Conservation (phyloP, 1,284 basidiomycete genomes). For the Papiliotrema fonsecae region DNA sequence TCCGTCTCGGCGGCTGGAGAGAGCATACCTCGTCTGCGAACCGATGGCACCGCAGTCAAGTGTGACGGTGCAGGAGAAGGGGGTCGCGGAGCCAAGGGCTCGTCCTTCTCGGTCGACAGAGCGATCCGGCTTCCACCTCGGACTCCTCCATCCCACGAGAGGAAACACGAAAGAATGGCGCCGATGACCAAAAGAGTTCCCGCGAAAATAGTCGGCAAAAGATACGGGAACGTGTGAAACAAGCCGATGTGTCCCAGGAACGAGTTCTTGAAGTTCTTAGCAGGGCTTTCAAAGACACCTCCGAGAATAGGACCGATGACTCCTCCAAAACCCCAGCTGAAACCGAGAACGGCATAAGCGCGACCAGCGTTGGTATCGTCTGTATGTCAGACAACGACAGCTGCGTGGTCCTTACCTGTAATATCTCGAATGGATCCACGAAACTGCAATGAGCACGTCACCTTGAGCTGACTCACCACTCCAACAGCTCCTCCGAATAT, state of each 20-base stretch:
- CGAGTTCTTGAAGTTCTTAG: conserved; percentile 69
- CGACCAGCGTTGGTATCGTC: conserved; percentile 76
- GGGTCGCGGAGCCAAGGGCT: conserved; percentile 28
- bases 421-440: conserved; percentile 80
- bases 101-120: conserved; percentile 66
- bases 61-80: conserved; percentile 26
- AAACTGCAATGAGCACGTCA: conserved; percentile 31
- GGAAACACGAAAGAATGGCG: conserved; percentile 78
- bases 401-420: conserved; percentile 56
- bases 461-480: conserved; percentile 59
- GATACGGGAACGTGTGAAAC: conserved; percentile 80
- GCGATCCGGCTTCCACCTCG: conserved; percentile 71
- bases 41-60: conserved; percentile 20
- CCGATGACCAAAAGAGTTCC: conserved; percentile 67
- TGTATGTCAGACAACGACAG: neutral
- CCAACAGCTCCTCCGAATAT: conserved; percentile 93
- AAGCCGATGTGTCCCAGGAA: conserved; percentile 63
- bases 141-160: conserved; percentile 84
- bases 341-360: conserved; percentile 89
- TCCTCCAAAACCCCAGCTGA: conserved; percentile 94
- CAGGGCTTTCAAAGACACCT: conserved; percentile 79
- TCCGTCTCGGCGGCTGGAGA: conserved; percentile 17
- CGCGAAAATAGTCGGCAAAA: conserved; percentile 82
- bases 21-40: conserved; percentile 15
- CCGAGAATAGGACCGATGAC: conserved; percentile 61